A percentile compares a stretch with the other conserved stretches of the same genome.
phyloP scores from a whole-genome alignment of 2,329 filamentous ascomycete species.

The Ophiostoma ips region DNA sequence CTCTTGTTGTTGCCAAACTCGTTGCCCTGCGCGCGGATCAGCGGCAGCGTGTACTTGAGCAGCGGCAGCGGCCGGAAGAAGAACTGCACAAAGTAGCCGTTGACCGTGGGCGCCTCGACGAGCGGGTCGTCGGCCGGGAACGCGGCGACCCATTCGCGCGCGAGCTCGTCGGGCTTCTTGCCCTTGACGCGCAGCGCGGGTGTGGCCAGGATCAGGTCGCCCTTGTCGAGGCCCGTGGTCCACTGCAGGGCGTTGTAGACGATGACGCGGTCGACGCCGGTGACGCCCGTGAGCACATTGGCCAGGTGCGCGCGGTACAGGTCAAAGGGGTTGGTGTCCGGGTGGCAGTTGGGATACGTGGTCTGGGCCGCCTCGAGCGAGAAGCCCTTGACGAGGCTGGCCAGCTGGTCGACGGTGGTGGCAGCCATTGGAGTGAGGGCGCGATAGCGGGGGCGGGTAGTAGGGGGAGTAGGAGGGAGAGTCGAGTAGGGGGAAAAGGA shows the following conservation, averaged over 20 bases:
- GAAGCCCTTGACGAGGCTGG: slow-evolving; percentile 23
- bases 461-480: neutral
- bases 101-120: slow-evolving; percentile 53
- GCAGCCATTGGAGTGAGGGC: slow-evolving; percentile 3
- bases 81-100: slow-evolving; percentile 61
- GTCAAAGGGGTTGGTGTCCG: slow-evolving; percentile 61
- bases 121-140: slow-evolving; percentile 48
- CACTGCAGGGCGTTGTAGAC: slow-evolving; percentile 66
- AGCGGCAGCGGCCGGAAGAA: slow-evolving; percentile 63
- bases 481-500: neutral
- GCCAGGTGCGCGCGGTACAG: slow-evolving; percentile 69
- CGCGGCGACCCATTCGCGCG: slow-evolving; percentile 46
- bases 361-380: slow-evolving; percentile 23
- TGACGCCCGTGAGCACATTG: slow-evolving; percentile 51
- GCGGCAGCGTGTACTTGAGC: slow-evolving; percentile 50
- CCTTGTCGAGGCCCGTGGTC: slow-evolving; percentile 69
- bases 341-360: slow-evolving; percentile 44
- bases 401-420: slow-evolving; percentile 20
- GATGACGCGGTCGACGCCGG: slow-evolving; percentile 54
- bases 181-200: slow-evolving; percentile 69
- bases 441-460: neutral
- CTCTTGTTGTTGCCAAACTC: slow-evolving; percentile 52
- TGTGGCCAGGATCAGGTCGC: slow-evolving; percentile 64
- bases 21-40: slow-evolving; percentile 47
- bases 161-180: slow-evolving; percentile 49